Percentiles rank a stretch among this genome's conserved stretches.
phyloP scores from a whole-genome alignment of 1,284 basidiomycete species.

The Irpex sp. region DNA sequence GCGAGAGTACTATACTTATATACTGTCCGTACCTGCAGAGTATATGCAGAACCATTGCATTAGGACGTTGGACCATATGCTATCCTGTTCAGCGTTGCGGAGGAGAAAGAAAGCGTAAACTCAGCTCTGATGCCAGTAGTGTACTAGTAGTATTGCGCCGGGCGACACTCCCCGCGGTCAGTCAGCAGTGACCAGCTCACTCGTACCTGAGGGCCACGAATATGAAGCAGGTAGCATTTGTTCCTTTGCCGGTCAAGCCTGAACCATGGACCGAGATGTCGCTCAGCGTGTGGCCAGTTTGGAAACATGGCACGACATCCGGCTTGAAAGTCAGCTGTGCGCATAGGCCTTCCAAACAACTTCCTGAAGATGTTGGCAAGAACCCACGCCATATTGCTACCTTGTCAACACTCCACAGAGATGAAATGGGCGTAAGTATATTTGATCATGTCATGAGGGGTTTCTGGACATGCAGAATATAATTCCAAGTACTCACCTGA shows the following conservation, averaged over 20 bases:
- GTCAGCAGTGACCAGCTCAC: no score
- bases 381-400: background rate
- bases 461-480: background rate
- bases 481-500: background rate
- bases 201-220: no score
- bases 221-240: no score
- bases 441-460: no score
- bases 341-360: background rate
- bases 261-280: background rate
- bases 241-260: background rate
- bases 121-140: background rate
- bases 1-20: background rate
- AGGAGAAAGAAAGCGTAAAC: background rate
- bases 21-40: no score
- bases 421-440: background rate
- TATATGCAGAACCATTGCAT: no score
- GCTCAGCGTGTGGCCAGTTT: background rate
- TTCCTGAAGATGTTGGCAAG: background rate
- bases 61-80: background rate
- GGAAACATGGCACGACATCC: background rate
- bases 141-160: background rate
- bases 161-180: background rate
- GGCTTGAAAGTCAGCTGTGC: background rate
- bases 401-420: background rate
- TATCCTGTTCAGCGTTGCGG: background rate